Conservation (phyloP, 139 green algal species). For the Chlamydomonas sphaeroides region DNA sequence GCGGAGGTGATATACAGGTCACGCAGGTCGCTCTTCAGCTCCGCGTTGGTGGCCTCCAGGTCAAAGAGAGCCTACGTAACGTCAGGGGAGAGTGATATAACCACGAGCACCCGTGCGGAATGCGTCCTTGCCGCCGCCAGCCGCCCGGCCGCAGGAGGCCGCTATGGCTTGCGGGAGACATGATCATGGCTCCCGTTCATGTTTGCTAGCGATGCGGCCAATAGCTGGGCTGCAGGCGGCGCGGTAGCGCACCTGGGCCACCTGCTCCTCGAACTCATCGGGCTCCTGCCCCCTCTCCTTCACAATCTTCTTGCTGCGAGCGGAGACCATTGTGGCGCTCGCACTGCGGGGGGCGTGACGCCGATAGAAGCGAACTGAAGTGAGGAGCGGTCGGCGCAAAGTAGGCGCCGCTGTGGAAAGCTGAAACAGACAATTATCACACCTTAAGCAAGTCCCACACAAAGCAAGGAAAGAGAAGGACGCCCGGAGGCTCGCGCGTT, state of each 20-base stretch:
- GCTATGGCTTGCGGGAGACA: too few species aligned
- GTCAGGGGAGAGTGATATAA: neutral
- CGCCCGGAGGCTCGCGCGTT: too few species aligned
- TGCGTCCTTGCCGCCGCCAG: neutral
- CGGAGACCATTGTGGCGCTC: constrained; percentile 66
- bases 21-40: constrained; percentile 97
- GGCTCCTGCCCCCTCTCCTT: constrained; percentile 95
- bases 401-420: too few species aligned
- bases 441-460: too few species aligned
- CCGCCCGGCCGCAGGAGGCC: too few species aligned
- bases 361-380: too few species aligned
- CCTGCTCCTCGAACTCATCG: constrained; percentile 96
- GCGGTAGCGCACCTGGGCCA: constrained; percentile 88
- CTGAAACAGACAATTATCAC: too few species aligned
- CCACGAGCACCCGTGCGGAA: neutral
- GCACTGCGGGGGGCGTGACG: constrained; percentile 38
- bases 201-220: too few species aligned
- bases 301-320: constrained; percentile 96
- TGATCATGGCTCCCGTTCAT: too few species aligned
- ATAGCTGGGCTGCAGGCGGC: too few species aligned
- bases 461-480: neutral
- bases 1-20: constrained; percentile 98
- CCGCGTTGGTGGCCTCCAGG: constrained; percentile 97
- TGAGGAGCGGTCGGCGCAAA: too few species aligned
- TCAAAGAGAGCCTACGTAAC: constrained; percentile 96